Evolutionary conservation across 129 eudicot genomes (phyloP).

Genomic region (Daucus carota): DH1_v3.0 NC_030386.2:30316501-30317000

Average conservation of each 20-base stretch:
- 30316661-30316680: slow-evolving; percentile 93
- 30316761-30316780: slow-evolving; percentile 46
- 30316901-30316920: slow-evolving; percentile 64
- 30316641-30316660: slow-evolving; percentile 6
- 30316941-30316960: slow-evolving; percentile 87
- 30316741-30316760: slow-evolving; percentile 57
- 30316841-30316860: slow-evolving; percentile 58
- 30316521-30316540: not conserved
- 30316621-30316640: not conserved
- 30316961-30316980: slow-evolving; percentile 82
- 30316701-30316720: slow-evolving; percentile 87
- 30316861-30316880: slow-evolving; percentile 59
- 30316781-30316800: slow-evolving; percentile 42
- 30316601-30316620: not conserved
- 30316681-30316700: slow-evolving; percentile 72
- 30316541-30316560: not conserved
- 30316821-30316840: slow-evolving; percentile 50
- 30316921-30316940: slow-evolving; percentile 98
- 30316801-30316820: slow-evolving; percentile 51
- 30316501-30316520: not conserved
- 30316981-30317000: slow-evolving; percentile 50
- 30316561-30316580: not conserved
- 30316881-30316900: slow-evolving; percentile 75
- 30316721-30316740: slow-evolving; percentile 80
- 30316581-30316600: slow-evolving; percentile 25